phyloP scores from a whole-genome alignment of 768 basidiomycete species.

The Rhizopogon rudus region DNA sequence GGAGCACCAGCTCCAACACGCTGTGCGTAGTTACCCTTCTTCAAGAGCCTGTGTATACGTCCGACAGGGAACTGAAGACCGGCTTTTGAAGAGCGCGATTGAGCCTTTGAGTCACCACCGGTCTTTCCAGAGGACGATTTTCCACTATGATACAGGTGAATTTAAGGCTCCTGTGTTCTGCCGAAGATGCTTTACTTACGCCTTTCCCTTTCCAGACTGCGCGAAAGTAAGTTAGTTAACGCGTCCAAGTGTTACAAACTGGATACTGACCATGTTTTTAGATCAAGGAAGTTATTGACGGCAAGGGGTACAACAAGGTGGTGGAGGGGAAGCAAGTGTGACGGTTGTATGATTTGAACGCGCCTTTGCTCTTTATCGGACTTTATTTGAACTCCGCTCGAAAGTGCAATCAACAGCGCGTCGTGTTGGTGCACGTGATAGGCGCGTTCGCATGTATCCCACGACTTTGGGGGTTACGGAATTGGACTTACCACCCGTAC shows the following conservation, averaged over 20 bases:
- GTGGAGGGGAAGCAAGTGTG: slow-evolving; percentile 4
- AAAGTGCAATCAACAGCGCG: slow-evolving; percentile 24
- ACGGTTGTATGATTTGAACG: slow-evolving; percentile 8
- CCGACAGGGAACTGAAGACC: slow-evolving; percentile 75
- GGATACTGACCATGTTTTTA: slow-evolving; percentile 29
- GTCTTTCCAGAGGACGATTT: slow-evolving; percentile 44
- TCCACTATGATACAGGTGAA: slow-evolving; percentile 27
- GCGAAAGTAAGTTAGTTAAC: not conserved
- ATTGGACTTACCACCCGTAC: slow-evolving; percentile 1
- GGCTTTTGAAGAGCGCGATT: slow-evolving; percentile 64
- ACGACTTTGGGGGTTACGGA: slow-evolving; percentile 12
- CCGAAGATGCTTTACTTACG: slow-evolving; percentile 31
- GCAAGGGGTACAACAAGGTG: slow-evolving; percentile 11
- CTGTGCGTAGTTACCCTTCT: slow-evolving; percentile 68
- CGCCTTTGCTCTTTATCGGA: slow-evolving; percentile 26
- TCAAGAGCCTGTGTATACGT: slow-evolving; percentile 77
- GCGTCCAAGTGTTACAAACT: not conserved
- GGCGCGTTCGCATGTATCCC: slow-evolving; percentile 19
- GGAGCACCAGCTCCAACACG: slow-evolving; percentile 68
- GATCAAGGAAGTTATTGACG: slow-evolving; percentile 7
- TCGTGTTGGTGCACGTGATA: slow-evolving; percentile 25
- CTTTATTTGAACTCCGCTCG: slow-evolving; percentile 26
- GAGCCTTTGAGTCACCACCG: slow-evolving; percentile 48
- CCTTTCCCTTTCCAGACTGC: slow-evolving; percentile 55
- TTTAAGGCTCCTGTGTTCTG: slow-evolving; percentile 1